Evolutionary conservation across 164 flowering plant species (phyloP).

Genomic region (Warburgia ugandensis): DNA sequence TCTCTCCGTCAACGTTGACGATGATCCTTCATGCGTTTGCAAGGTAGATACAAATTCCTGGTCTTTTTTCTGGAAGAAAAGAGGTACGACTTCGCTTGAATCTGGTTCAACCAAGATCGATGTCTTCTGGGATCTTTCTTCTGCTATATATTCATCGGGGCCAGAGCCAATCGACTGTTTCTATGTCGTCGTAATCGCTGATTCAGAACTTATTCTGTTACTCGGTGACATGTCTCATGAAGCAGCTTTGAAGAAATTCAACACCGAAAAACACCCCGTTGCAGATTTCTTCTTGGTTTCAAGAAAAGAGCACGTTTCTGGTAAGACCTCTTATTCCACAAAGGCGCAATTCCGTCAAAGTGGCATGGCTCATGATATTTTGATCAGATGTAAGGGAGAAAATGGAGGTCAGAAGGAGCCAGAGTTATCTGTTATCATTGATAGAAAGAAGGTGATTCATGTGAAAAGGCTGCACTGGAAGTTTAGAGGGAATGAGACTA

Average conservation of each 20-base stretch:
- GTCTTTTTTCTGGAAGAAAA: constrained; percentile 49
- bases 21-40: constrained; percentile 31
- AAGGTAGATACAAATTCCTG: constrained; percentile 47
- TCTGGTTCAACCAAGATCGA: constrained; percentile 32
- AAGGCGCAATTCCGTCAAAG: constrained; percentile 57
- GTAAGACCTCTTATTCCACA: constrained; percentile 51
- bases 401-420: constrained; percentile 47
- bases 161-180: constrained; percentile 69
- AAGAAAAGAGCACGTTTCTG: constrained; percentile 60
- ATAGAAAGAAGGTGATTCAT: constrained; percentile 58
- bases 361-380: constrained; percentile 52
- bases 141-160: constrained; percentile 47
- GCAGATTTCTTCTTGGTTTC: constrained; percentile 40
- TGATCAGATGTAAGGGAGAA: constrained; percentile 61
- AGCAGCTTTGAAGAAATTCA: constrained; percentile 30
- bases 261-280: constrained; percentile 12
- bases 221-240: constrained; percentile 60
- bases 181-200: constrained; percentile 42
- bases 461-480: constrained; percentile 86
- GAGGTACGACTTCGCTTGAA: constrained; percentile 46
- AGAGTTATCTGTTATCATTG: constrained; percentile 50
- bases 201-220: constrained; percentile 42
- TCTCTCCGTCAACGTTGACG: constrained; percentile 43
- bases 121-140: constrained; percentile 62
- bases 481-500: constrained; percentile 78